phyloP scores from a whole-genome alignment of 169 alveolate genomes.

The Cryptosporidium meleagridis region DNA sequence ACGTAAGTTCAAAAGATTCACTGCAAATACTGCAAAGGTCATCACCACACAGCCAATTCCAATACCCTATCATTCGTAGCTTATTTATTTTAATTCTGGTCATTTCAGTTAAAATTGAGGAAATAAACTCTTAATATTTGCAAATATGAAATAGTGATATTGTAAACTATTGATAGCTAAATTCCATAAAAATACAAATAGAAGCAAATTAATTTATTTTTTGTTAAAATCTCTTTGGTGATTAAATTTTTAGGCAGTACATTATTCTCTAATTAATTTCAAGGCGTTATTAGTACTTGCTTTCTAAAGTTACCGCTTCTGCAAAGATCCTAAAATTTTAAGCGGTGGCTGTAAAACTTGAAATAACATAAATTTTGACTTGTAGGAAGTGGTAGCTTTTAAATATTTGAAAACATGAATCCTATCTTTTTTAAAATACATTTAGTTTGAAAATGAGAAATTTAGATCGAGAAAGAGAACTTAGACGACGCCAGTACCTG shows the following conservation, averaged over 20 bases:
- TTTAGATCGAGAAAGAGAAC: slow-evolving; percentile 60
- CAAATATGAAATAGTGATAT: not conserved
- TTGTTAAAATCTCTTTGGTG: no score
- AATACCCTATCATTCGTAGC: slow-evolving; percentile 82
- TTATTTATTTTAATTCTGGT: slow-evolving; percentile 82
- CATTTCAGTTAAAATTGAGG: slow-evolving; percentile 19
- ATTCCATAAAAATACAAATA: not conserved
- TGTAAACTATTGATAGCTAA: not conserved
- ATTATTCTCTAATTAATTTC: not conserved
- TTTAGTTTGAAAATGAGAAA: not conserved
- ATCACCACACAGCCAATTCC: slow-evolving; percentile 86
- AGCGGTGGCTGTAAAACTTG: slow-evolving; percentile 2
- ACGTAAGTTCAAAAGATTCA: slow-evolving; percentile 82
- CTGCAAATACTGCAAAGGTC: slow-evolving; percentile 85
- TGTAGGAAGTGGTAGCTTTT: not conserved
- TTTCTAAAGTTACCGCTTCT: slow-evolving; percentile 24
- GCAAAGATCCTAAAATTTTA: slow-evolving; percentile 12
- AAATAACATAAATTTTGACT: not conserved
- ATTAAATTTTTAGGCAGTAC: not conserved
- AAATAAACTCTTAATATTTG: not conserved
- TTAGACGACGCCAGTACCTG: slow-evolving; percentile 90
- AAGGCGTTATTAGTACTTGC: not conserved
- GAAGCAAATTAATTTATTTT: not conserved
- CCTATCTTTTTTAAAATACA: not conserved
- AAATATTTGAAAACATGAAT: not conserved